Evolutionary conservation across 2,329 filamentous ascomycete genomes (phyloP).

Genomic region (Xylariales sp.): DNA sequence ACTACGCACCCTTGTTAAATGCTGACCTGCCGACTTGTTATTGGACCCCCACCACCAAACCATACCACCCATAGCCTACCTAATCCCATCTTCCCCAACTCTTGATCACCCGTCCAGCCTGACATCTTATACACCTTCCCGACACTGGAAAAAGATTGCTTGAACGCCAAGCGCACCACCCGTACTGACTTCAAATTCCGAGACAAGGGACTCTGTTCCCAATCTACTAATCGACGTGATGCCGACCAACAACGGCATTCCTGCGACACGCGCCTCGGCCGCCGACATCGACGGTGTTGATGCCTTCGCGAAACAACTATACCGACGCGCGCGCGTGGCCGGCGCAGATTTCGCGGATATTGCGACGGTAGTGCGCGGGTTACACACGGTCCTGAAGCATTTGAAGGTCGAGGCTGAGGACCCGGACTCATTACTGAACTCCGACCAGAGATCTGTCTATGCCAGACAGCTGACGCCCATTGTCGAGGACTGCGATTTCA

Average conservation of each 20-base stretch:
- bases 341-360: slow-evolving; percentile 46
- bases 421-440: slow-evolving; percentile 50
- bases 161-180: background rate
- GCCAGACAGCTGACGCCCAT: slow-evolving; percentile 45
- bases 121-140: background rate
- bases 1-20: background rate
- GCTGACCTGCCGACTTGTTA: background rate
- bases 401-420: slow-evolving; percentile 55
- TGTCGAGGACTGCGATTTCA: slow-evolving; percentile 50
- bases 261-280: slow-evolving; percentile 20
- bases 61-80: background rate
- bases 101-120: background rate
- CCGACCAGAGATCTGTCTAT: slow-evolving; percentile 36
- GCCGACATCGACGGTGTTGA: slow-evolving; percentile 52
- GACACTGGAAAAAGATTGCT: background rate
- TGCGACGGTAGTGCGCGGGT: slow-evolving; percentile 43
- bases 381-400: slow-evolving; percentile 54
- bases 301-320: slow-evolving; percentile 50
- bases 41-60: background rate
- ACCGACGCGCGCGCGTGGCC: slow-evolving; percentile 46
- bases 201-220: slow-evolving; percentile 10
- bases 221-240: slow-evolving; percentile 10
- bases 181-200: slow-evolving; percentile 3
- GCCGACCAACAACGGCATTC: slow-evolving; percentile 24
- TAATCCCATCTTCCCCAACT: background rate